A percentile compares a stretch with the other conserved stretches of the same genome.
Evolutionary conservation across 2,329 filamentous ascomycete genomes (phyloP).

Genomic region (Tolypocladium paradoxum): DNA sequence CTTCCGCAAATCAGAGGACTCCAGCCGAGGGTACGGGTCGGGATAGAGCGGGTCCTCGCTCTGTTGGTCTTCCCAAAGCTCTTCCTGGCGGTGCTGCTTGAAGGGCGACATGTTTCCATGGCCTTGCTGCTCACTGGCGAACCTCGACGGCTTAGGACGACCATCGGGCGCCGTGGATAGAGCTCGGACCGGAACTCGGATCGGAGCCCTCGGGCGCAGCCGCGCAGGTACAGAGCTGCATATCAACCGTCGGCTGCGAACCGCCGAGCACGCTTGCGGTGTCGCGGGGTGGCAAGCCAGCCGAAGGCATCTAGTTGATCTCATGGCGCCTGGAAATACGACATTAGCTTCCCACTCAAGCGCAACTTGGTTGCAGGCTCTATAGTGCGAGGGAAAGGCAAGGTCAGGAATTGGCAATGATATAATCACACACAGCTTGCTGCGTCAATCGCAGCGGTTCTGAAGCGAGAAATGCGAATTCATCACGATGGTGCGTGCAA

Average conservation of each 20-base stretch:
- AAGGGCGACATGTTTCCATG: slow-evolving; percentile 21
- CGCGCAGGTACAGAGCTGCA: background rate
- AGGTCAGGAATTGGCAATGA: slow-evolving; percentile 27
- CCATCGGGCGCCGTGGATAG: slow-evolving; percentile 10
- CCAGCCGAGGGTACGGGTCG: slow-evolving; percentile 24
- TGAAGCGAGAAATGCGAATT: slow-evolving; percentile 32
- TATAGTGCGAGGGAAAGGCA: slow-evolving; percentile 2
- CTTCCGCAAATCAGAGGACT: slow-evolving; percentile 14
- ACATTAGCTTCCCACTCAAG: slow-evolving; percentile 1
- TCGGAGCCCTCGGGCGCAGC: background rate
- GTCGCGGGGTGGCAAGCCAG: slow-evolving; percentile 19
- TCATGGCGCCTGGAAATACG: slow-evolving; percentile 22
- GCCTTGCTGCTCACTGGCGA: slow-evolving; percentile 9
- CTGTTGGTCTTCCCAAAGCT: slow-evolving; percentile 20
- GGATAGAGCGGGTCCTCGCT: slow-evolving; percentile 23
- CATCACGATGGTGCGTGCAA: slow-evolving; percentile 23
- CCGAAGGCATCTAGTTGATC: slow-evolving; percentile 23
- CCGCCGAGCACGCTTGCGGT: slow-evolving; percentile 1
- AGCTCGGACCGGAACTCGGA: slow-evolving; percentile 2
- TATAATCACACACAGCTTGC: slow-evolving; percentile 32
- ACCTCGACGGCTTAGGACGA: slow-evolving; percentile 5
- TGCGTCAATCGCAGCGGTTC: slow-evolving; percentile 41
- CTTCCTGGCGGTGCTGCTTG: slow-evolving; percentile 22
- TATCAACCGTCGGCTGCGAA: background rate
- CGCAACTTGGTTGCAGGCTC: background rate